Conservation (phyloP, 176 grass and related monocot genomes). For the Cenchrus fungigraminus region DNA sequence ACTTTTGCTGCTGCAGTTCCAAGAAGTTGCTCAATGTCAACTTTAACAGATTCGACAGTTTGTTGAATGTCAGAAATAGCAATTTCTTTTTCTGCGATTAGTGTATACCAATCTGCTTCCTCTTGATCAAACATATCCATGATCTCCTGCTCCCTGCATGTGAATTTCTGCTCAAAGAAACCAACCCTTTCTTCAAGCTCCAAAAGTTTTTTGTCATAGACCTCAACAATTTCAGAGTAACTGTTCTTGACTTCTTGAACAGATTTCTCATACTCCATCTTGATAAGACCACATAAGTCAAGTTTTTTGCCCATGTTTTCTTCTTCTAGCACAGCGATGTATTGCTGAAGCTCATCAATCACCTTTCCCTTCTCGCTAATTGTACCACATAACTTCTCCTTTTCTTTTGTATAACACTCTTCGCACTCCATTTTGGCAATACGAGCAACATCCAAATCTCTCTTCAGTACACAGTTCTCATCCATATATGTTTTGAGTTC, state of each 20-base stretch:
- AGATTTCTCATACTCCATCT: constrained; percentile 44
- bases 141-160: constrained; percentile 43
- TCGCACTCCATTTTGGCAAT: constrained; percentile 47
- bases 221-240: constrained; percentile 52
- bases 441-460: constrained; percentile 49
- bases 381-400: constrained; percentile 43
- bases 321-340: constrained; percentile 52
- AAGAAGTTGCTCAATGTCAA: constrained; percentile 49
- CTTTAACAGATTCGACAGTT: constrained; percentile 49
- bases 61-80: constrained; percentile 54
- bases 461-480: constrained; percentile 44
- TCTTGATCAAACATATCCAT: constrained; percentile 65
- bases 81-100: constrained; percentile 68
- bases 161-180: constrained; percentile 58
- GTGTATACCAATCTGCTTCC: constrained; percentile 58
- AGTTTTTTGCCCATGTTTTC: constrained; percentile 49
- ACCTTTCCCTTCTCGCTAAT: constrained; percentile 49
- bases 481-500: constrained; percentile 47
- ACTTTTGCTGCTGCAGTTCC: constrained; percentile 52
- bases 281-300: constrained; percentile 49
- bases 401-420: constrained; percentile 49
- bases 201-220: constrained; percentile 46
- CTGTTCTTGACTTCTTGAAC: constrained; percentile 44
- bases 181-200: constrained; percentile 52
- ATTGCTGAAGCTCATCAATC: constrained; percentile 55